phyloP scores from a whole-genome alignment of 768 basidiomycete genomes.

The Strobilomyces confusus region DNA sequence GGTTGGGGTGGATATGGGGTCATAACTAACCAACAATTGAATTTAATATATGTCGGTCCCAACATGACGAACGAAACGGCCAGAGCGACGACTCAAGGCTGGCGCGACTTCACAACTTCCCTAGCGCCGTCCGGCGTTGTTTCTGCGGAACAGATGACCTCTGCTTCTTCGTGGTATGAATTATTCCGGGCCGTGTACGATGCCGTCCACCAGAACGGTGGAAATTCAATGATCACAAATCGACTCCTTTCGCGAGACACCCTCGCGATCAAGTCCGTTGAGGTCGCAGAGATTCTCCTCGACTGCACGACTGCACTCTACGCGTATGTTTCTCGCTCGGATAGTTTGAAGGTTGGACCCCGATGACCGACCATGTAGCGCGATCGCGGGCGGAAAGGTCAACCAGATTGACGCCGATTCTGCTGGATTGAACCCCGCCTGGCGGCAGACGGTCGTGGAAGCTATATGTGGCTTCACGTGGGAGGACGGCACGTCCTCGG shows the following conservation, averaged over 20 bases:
- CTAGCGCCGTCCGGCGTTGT: conserved; percentile 6
- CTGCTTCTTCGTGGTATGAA: too few relatives aligned
- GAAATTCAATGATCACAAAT: background rate
- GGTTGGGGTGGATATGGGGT: too few relatives aligned
- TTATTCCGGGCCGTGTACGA: background rate
- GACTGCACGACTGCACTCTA: conserved; percentile 2
- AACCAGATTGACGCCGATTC: conserved; percentile 31
- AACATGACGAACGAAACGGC: too few relatives aligned
- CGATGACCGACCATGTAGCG: conserved; percentile 20
- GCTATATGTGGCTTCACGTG: conserved; percentile 18
- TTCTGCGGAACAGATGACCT: background rate
- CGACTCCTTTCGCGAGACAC: conserved; percentile 13
- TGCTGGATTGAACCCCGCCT: too few relatives aligned
- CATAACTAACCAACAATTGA: too few relatives aligned
- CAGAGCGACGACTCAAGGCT: conserved; percentile 13
- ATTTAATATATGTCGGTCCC: too few relatives aligned
- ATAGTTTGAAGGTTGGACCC: too few relatives aligned
- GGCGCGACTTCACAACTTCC: conserved; percentile 26
- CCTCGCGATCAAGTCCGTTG: background rate
- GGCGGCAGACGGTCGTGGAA: conserved; percentile 40
- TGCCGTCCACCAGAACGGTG: background rate
- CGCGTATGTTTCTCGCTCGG: background rate
- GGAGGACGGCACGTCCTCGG: too few relatives aligned
- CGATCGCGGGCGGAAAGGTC: conserved; percentile 43
- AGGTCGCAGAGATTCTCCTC: conserved; percentile 5